These are phyloP conservation scores for Fusarium tanahbumbuense DNA, from an alignment of 2,329 filamentous ascomycete species.

Conservation along the genomic window DNA sequence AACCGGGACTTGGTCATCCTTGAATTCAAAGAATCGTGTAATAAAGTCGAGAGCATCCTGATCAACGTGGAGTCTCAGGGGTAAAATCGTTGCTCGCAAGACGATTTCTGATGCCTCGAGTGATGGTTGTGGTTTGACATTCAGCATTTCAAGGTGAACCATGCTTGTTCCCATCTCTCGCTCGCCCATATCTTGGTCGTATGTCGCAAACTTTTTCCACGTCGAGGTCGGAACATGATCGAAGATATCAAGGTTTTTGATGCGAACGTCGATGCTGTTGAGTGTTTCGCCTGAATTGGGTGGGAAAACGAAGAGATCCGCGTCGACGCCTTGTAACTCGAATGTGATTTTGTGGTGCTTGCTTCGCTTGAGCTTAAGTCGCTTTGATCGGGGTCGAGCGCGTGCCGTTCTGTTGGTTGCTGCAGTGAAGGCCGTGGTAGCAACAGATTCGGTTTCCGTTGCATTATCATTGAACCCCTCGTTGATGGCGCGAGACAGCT, in stretches of 20 bases:
- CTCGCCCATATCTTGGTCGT: constrained; percentile 87
- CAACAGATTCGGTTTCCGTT: constrained; percentile 91
- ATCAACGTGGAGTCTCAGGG: constrained; percentile 91
- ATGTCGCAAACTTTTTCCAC: constrained; percentile 98
- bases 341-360: constrained; percentile 96
- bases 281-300: constrained; percentile 82
- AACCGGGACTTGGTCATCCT: constrained; percentile 74
- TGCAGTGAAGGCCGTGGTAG: constrained; percentile 76
- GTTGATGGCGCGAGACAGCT: constrained; percentile 87
- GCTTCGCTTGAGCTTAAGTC: constrained; percentile 82
- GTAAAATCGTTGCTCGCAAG: constrained; percentile 80
- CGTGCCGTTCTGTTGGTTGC: constrained; percentile 64
- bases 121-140: constrained; percentile 85
- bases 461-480: constrained; percentile 85
- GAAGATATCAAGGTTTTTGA: constrained; percentile 88
- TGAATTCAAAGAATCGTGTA: constrained; percentile 97
- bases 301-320: constrained; percentile 85
- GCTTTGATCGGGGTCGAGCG: constrained; percentile 63
- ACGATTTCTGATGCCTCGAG: constrained; percentile 92
- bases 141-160: constrained; percentile 89
- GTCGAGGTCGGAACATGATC: constrained; percentile 95
- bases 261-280: constrained; percentile 85
- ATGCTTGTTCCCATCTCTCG: constrained; percentile 88
- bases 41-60: constrained; percentile 98
- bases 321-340: constrained; percentile 85